Base-by-base conservation (phyloP, 495 filamentous ascomycete genomes). In the Amniculicola lignicola region DNA sequence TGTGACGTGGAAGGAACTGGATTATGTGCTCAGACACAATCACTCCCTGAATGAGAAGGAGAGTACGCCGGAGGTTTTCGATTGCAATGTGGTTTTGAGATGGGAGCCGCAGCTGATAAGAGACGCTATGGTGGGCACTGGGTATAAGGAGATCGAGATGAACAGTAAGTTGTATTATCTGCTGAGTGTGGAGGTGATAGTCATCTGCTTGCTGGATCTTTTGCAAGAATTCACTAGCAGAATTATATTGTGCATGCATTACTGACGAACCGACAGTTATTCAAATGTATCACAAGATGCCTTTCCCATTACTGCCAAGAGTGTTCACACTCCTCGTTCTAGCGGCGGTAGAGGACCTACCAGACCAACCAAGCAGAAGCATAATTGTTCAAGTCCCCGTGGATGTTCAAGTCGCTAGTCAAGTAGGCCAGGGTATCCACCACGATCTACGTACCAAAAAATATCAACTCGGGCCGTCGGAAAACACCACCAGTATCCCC, bases 61-160 rank as follows among this genome's bases (percentile, higher is more conserved):
- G 36, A 90, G 87, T 67, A 93, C 87, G 27, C 86, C 86, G 12
- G 78, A 76, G 47, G 79, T 89, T 6, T 71, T 81, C n/a, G 74
- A 73, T 16, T 76, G 79, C 19, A 71, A 78, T 42, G 60, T 72
- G 46, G 68, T 83, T 18, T 58, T 81, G 62, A 63, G 68, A 11
- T 88, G 84, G 84, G 66, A 75, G 25, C 70, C 62, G 50, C 59
- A 33, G 62, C 15, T 63, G 7, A 69, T 64, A 49, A 66, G 69
- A 54, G 76, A 68, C 66, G 54, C 62, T 42, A 61, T 64, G 4
- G 48, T 56, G 15, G 71, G 67, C 47, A 73, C 62, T 36, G 64
- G 62, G 15, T 81, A 76, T 77, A 70, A 59, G 16, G 69, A 76
- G 29, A 77, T 87, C 22, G 65, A 69, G 19, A 72, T 87, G 56